Conservation (phyloP, 2,329 filamentous ascomycete genomes). For the Aspergillus sp. region DNA sequence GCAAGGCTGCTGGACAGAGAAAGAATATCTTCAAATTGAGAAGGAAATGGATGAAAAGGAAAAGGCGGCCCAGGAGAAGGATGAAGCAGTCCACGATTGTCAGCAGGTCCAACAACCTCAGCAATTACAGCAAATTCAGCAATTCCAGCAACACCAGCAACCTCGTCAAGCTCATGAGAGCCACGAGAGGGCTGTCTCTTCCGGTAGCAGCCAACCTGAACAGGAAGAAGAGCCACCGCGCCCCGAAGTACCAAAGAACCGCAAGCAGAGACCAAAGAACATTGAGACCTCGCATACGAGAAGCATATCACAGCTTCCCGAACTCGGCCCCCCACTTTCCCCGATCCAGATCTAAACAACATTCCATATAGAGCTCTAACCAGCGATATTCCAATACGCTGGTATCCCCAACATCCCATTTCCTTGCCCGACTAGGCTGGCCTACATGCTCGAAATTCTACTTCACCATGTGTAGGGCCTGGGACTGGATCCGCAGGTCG, state of each 20-base stretch:
- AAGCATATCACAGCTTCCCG: slow-evolving; percentile 48
- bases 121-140: neutral
- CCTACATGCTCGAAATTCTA: slow-evolving; percentile 11
- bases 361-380: neutral
- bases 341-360: slow-evolving; percentile 48
- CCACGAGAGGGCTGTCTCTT: slow-evolving; percentile 64
- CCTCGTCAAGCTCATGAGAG: slow-evolving; percentile 18
- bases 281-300: slow-evolving; percentile 39
- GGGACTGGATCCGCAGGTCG: slow-evolving; percentile 24
- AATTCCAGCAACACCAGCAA: neutral
- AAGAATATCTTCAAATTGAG: slow-evolving; percentile 69
- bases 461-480: slow-evolving; percentile 13
- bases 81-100: slow-evolving; percentile 22
- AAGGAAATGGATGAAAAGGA: slow-evolving; percentile 41
- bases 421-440: slow-evolving; percentile 19
- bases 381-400: neutral
- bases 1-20: slow-evolving; percentile 92
- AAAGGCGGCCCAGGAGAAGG: slow-evolving; percentile 28
- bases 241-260: slow-evolving; percentile 33
- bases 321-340: slow-evolving; percentile 51
- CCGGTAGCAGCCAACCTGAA: slow-evolving; percentile 62
- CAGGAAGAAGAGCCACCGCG: slow-evolving; percentile 39
- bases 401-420: neutral
- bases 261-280: slow-evolving; percentile 36
- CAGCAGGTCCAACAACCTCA: slow-evolving; percentile 8